Evolutionary conservation across 768 basidiomycete species (phyloP).

Genomic region (Chalciporus pseudorubinellus): DNA sequence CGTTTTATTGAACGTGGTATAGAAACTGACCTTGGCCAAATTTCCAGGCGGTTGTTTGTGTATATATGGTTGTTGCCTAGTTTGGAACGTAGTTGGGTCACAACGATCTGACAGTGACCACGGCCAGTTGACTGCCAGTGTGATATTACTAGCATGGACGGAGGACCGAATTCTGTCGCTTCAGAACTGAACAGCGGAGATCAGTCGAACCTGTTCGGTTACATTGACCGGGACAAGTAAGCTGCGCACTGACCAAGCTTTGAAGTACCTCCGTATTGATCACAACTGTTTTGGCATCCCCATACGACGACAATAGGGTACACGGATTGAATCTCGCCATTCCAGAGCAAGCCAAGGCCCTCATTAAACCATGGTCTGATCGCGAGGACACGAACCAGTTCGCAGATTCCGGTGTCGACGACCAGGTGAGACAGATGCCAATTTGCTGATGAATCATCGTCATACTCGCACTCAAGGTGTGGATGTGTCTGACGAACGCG

Average conservation of each 20-base stretch:
- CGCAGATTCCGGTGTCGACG: conserved; percentile 80
- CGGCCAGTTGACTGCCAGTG: conserved; percentile 3
- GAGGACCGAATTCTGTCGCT: conserved; percentile 41
- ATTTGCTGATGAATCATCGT: conserved; percentile 11
- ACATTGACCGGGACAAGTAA: conserved; percentile 70
- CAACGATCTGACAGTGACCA: too few relatives aligned
- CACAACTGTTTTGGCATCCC: background rate
- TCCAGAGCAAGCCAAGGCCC: conserved; percentile 73
- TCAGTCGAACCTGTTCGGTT: conserved; percentile 51
- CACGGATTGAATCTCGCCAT: conserved; percentile 76
- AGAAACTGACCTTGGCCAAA: conserved; percentile 1
- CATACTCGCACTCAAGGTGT: conserved; percentile 13
- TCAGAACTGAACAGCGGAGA: conserved; percentile 48
- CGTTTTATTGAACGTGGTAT: background rate
- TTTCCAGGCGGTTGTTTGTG: conserved; percentile 13
- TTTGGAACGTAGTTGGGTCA: conserved; percentile 11
- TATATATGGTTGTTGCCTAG: conserved; percentile 18
- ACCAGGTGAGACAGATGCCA: conserved; percentile 56
- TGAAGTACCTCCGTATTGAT: background rate
- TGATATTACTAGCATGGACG: conserved; percentile 11
- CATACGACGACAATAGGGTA: conserved; percentile 45
- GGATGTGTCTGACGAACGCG: background rate
- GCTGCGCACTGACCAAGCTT: background rate
- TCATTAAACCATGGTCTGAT: conserved; percentile 83
- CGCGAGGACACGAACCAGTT: conserved; percentile 64